Evolutionary conservation across 1,284 basidiomycete genomes (phyloP).

Genomic region (Pseudozyma flocculosa): DNA sequence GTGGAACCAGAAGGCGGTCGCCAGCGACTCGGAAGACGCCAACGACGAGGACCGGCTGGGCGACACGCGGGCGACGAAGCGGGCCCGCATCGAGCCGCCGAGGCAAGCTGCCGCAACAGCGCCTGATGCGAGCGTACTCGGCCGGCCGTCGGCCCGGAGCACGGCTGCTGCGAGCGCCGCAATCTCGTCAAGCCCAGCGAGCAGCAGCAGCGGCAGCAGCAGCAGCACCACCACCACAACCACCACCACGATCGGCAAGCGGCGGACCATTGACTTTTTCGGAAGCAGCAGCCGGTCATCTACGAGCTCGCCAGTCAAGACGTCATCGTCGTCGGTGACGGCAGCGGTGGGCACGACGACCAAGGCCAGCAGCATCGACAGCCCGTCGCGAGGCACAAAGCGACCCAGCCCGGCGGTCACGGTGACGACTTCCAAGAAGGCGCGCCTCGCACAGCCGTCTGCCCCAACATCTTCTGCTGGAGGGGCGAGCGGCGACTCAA

Average conservation of each 20-base stretch:
- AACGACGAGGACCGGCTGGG: slow-evolving; percentile 5
- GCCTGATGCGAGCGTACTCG: neutral
- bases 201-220: neutral
- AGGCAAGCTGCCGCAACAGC: slow-evolving; percentile 2
- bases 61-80: slow-evolving; percentile 14
- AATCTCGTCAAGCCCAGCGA: neutral
- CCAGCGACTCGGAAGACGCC: neutral
- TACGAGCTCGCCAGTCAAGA: too few relatives aligned
- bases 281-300: slow-evolving; percentile 1
- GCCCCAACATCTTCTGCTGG: too few relatives aligned
- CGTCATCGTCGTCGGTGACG: too few relatives aligned
- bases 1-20: neutral
- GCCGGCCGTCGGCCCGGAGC: slow-evolving; percentile 1
- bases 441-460: too few relatives aligned
- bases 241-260: too few relatives aligned
- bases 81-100: slow-evolving; percentile 9
- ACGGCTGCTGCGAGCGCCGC: too few relatives aligned
- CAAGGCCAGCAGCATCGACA: too few relatives aligned
- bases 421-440: neutral
- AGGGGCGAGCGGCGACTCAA: too few relatives aligned
- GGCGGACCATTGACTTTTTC: slow-evolving; percentile 27
- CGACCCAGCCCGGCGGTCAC: neutral
- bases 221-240: slow-evolving; percentile 5
- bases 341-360: too few relatives aligned
- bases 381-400: too few relatives aligned